Evolutionary conservation across 208 protist species (phyloP), one percentile per base, ranked within the genome.

Genomic region (Trichomonas vaginalis): DNA sequence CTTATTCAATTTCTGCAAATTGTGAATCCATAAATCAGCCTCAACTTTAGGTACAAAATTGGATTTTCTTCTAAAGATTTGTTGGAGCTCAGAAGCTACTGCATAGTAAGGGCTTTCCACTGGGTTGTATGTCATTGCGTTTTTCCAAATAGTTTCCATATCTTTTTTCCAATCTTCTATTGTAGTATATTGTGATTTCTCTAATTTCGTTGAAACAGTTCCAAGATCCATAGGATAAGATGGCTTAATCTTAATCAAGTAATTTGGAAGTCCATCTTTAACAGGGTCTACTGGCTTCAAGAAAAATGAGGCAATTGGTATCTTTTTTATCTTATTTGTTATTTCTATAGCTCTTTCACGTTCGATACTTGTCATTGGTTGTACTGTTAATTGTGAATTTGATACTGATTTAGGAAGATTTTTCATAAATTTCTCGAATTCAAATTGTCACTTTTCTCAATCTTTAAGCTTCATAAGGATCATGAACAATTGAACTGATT

Each of bases 81-180:
- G 40, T 3, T 39, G 12, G 0, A 92, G 27, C 45, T 92, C 86
- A 32, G 0, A 23, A 32, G 86, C 86, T 15, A 92, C 27, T 17
- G 27, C 15, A 92, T 92, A 92, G 14, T 42, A 48, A 39, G 46
- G 40, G 2, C 1, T 14, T 9, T n/a, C 21, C 45, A 27, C 27
- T 39, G 12, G 15, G 37, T 92, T 92, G 37, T 56, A 92, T 39
- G 40, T 51, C 32, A 51, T 35, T 51, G 86, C 86, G 56, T 92
- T 92, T 92, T 92, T 92, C 86, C 86, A 92, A 37, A 92, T 92
- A 39, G 27, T 23, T 39, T 92, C 45, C 45, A 92, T 51, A 51
- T 92, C 86, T 23, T 51, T 92, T 40, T 92, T 92, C 86, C 86
- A 92, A 48, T 92, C 86, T 17, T 48, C 21, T 1, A 92, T 14